These are phyloP conservation scores for Fragosphaeria purpurea DNA, from an alignment of 2,329 filamentous ascomycete genomes.

Conservation along the genomic window DNA sequence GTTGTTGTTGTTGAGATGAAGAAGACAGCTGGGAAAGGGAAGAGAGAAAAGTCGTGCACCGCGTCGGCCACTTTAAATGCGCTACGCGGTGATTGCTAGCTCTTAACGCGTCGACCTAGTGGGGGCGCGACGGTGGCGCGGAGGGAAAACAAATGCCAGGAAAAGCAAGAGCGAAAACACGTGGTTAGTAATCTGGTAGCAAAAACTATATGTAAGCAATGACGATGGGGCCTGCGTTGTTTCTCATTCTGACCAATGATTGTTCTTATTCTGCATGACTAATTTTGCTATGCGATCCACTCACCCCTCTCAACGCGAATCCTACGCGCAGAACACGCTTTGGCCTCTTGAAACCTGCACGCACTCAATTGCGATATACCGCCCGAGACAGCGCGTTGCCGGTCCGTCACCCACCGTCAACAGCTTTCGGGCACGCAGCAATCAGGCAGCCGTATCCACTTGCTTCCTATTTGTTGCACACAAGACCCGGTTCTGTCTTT, in stretches of 20 bases:
- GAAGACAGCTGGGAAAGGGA: not conserved
- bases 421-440: not conserved
- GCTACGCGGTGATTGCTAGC: conserved; percentile 8
- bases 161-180: too few species aligned
- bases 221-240: too few species aligned
- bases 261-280: too few species aligned
- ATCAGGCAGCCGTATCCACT: conserved; percentile 2
- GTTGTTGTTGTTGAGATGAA: not conserved
- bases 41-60: conserved; percentile 9
- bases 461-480: not conserved
- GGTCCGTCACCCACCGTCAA: not conserved
- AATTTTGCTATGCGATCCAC: not conserved
- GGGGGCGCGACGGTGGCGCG: not conserved
- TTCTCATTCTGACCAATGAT: too few species aligned
- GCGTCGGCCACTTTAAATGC: conserved; percentile 14
- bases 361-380: not conserved
- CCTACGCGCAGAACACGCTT: conserved; percentile 3
- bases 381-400: conserved; percentile 1
- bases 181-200: too few species aligned
- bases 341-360: not conserved
- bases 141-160: conserved; percentile 8
- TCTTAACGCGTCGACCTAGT: conserved; percentile 7
- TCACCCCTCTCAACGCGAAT: conserved; percentile 8
- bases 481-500: too few species aligned
- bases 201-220: too few species aligned